phyloP scores from a whole-genome alignment of 164 flowering plant genomes.

The Warburgia ugandensis region DNA sequence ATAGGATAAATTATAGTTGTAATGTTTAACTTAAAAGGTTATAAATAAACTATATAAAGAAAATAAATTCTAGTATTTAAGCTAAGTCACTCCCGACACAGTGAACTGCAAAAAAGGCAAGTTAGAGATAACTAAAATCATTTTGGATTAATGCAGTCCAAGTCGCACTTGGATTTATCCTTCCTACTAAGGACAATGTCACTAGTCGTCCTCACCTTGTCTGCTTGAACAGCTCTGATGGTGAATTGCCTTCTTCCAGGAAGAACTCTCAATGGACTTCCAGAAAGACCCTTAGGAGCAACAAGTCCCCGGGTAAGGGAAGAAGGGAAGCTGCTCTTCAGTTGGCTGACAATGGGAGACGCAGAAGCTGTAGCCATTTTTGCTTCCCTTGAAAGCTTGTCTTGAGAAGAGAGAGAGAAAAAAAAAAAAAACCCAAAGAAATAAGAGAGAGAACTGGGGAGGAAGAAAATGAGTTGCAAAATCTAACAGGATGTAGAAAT shows the following conservation, averaged over 20 bases:
- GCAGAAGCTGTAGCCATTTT: conserved; percentile 21
- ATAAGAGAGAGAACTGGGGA: conserved; percentile 1
- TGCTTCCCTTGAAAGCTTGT: too few relatives aligned
- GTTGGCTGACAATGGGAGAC: conserved; percentile 48
- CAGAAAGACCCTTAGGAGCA: conserved; percentile 45
- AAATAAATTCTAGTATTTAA: too few relatives aligned
- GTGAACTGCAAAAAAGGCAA: too few relatives aligned
- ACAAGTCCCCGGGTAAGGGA: conserved; percentile 24
- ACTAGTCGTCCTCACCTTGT: conserved; percentile 43
- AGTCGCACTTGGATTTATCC: too few relatives aligned
- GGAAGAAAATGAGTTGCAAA: neutral
- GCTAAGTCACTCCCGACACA: too few relatives aligned
- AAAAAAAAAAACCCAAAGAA: neutral
- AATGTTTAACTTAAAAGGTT: too few relatives aligned
- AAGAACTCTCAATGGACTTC: conserved; percentile 31
- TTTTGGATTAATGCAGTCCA: too few relatives aligned
- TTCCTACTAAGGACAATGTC: too few relatives aligned
- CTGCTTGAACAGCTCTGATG: conserved; percentile 49
- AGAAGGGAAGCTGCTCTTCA: conserved; percentile 33
- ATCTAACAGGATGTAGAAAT: conserved; percentile 2
- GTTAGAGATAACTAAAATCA: too few relatives aligned
- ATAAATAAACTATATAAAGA: too few relatives aligned
- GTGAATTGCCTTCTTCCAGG: conserved; percentile 36
- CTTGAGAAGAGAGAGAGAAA: neutral
- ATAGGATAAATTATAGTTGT: too few relatives aligned